These are phyloP conservation scores for Crithidia sp. DNA, from an alignment of 208 protist species.

Conservation along the genomic window DNA sequence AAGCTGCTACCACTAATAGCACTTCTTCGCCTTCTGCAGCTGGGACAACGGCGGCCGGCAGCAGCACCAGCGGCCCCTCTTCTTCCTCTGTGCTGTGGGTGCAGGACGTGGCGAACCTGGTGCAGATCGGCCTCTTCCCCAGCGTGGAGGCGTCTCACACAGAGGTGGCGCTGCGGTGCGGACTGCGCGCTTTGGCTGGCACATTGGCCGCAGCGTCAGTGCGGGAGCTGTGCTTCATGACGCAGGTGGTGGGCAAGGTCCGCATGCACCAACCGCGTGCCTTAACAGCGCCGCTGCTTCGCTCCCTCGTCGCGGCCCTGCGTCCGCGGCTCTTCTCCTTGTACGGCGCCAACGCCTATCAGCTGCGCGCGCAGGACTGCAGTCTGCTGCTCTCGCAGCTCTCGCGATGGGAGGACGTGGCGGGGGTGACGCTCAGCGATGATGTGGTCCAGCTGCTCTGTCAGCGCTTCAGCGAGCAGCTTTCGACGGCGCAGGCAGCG, in stretches of 20 bases:
- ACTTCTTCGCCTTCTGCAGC: not conserved
- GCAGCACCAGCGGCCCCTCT: not conserved
- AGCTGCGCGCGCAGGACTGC: conserved; percentile 66
- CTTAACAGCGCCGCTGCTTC: conserved; percentile 29
- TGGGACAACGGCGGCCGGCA: too few species aligned
- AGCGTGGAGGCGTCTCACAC: conserved; percentile 23
- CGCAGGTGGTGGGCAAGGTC: conserved; percentile 53
- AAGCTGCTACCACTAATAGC: not conserved
- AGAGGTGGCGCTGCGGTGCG: conserved; percentile 15
- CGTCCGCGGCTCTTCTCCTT: conserved; percentile 62
- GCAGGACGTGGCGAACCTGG: conserved; percentile 22
- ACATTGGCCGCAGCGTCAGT: conserved; percentile 30
- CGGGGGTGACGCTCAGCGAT: conserved; percentile 29
- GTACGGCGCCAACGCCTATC: conserved; percentile 41
- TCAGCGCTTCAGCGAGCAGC: conserved; percentile 52
- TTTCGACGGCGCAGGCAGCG: conserved; percentile 43
- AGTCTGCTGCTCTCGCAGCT: conserved; percentile 58
- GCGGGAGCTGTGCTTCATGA: conserved; percentile 46
- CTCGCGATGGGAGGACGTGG: conserved; percentile 59
- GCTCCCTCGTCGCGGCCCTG: conserved; percentile 43
- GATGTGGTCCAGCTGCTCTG: conserved; percentile 80
- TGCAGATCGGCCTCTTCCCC: conserved; percentile 17
- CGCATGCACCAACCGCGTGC: conserved; percentile 17
- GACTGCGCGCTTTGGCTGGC: conserved; percentile 19
- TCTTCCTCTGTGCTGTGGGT: conserved; percentile 1